A percentile compares a stretch with the other conserved stretches of the same genome.
These are phyloP conservation scores for Paecilomyces variotii DNA, from an alignment of 2,329 filamentous ascomycete genomes.

Conservation along the genomic window DNA sequence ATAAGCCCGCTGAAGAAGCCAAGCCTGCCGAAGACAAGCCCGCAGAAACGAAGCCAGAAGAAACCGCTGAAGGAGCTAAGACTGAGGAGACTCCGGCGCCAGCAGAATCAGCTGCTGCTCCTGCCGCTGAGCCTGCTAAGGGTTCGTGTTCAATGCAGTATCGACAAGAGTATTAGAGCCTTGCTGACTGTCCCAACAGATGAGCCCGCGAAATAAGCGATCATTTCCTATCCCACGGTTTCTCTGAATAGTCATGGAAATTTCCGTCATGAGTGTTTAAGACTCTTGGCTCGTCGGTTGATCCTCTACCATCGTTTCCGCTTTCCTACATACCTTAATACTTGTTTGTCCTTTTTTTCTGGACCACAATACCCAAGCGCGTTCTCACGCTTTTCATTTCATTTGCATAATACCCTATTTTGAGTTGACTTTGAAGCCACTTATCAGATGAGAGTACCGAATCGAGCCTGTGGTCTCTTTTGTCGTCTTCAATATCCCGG, in stretches of 20 bases:
- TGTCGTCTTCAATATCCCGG: not conserved
- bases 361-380: not conserved
- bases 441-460: not conserved
- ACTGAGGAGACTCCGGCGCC: not conserved
- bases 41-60: not conserved
- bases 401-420: not conserved
- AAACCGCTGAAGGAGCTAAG: not conserved
- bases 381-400: not conserved
- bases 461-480: not conserved
- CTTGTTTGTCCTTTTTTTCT: not conserved
- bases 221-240: not conserved
- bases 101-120: not conserved
- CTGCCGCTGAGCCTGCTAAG: conserved; percentile 5
- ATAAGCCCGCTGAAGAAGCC: not conserved
- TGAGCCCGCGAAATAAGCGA: not conserved
- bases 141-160: conserved; percentile 1
- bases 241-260: not conserved
- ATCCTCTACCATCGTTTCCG: not conserved
- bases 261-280: not conserved
- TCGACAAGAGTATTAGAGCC: not conserved
- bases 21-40: not conserved
- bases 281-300: not conserved
- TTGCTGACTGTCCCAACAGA: not conserved
- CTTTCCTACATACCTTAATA: not conserved
- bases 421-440: not conserved